These are phyloP conservation scores for Lachancea sp. DNA, from an alignment of 805 yeast genomes.

Conservation along the genomic window DNA sequence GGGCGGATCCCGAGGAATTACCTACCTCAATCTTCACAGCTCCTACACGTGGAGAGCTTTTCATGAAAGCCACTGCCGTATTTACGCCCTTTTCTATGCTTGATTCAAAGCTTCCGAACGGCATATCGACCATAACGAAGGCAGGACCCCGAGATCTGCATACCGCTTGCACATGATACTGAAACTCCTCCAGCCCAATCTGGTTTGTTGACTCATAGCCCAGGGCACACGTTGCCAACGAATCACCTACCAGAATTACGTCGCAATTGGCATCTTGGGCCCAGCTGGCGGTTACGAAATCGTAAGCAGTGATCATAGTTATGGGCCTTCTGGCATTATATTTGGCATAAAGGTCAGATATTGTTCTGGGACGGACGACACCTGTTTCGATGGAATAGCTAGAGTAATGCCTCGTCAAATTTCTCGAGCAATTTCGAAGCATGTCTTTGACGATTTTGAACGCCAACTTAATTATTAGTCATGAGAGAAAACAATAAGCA, in stretches of 20 bases:
- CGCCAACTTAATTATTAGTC: too few species aligned
- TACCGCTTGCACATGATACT: constrained; percentile 71
- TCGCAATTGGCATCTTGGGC: constrained; percentile 66
- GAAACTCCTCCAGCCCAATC: constrained; percentile 70
- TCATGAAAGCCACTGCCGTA: constrained; percentile 50
- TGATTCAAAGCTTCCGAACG: constrained; percentile 79
- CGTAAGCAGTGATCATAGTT: constrained; percentile 77
- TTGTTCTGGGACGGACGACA: constrained; percentile 7
- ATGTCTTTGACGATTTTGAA: background rate
- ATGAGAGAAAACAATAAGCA: too few species aligned
- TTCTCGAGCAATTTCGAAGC: background rate
- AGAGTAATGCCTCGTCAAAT: background rate
- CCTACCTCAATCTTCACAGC: constrained; percentile 76
- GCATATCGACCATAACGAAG: constrained; percentile 75
- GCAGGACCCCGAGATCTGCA: constrained; percentile 61
- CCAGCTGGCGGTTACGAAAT: constrained; percentile 64
- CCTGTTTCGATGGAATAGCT: background rate
- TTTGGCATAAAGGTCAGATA: constrained; percentile 36
- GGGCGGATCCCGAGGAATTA: constrained; percentile 1
- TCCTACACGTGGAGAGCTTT: constrained; percentile 23
- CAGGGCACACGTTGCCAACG: constrained; percentile 83
- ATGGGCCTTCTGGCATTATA: constrained; percentile 36
- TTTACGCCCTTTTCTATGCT: constrained; percentile 58
- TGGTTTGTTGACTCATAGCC: constrained; percentile 77
- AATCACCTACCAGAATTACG: constrained; percentile 78